These are phyloP conservation scores for Sporothrix phasma DNA, from an alignment of 2,329 filamentous ascomycete species.

Conservation along the genomic window DNA sequence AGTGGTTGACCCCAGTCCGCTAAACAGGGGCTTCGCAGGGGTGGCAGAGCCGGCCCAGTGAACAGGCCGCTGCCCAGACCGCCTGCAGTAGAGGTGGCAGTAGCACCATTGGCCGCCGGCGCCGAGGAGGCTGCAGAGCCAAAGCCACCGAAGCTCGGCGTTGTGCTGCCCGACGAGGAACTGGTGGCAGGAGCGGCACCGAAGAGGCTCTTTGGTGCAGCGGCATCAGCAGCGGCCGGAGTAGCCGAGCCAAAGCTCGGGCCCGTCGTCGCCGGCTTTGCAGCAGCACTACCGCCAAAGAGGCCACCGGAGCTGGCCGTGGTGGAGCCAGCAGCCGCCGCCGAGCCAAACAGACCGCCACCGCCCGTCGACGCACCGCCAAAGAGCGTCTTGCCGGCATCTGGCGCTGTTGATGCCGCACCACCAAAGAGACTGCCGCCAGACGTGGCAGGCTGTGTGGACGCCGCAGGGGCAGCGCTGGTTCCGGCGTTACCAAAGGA, in stretches of 20 bases:
- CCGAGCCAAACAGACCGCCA: constrained; percentile 12
- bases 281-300: constrained; percentile 25
- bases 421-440: constrained; percentile 11
- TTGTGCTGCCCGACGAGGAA: neutral
- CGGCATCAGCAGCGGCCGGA: neutral
- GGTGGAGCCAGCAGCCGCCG: neutral
- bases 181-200: neutral
- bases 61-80: constrained; percentile 8
- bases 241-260: constrained; percentile 9
- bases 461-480: constrained; percentile 22
- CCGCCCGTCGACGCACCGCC: constrained; percentile 5
- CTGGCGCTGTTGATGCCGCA: neutral
- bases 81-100: constrained; percentile 3
- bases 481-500: constrained; percentile 27
- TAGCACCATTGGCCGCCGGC: neutral
- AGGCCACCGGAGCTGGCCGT: constrained; percentile 20
- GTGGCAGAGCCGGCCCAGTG: constrained; percentile 26
- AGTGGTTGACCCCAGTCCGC: constrained; percentile 41
- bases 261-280: constrained; percentile 14
- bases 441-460: constrained; percentile 18
- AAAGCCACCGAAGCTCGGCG: constrained; percentile 9
- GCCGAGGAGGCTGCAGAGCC: neutral
- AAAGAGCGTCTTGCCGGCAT: constrained; percentile 7
- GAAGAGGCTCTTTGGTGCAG: constrained; percentile 1
- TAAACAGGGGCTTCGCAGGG: constrained; percentile 39